Evolutionary conservation across 345 rosid genomes (phyloP), one percentile per base, ranked within the genome.

Genomic region (Physaria fendleri): DNA sequence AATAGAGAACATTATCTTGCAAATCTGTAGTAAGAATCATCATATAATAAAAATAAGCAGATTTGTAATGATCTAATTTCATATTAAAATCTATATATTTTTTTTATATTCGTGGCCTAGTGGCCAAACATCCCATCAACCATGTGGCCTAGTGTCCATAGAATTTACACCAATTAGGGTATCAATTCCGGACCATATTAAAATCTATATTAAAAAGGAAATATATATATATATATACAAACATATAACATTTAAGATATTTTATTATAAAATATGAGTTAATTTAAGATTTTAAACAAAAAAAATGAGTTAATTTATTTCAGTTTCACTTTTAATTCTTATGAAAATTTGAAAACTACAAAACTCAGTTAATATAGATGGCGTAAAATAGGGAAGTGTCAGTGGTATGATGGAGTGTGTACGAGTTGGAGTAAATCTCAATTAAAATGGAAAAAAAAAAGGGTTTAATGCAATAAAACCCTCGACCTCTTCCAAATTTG

Each of bases 331-430:
- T n/a, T 4, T 3, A 9, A 1, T 48, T 49, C 23, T 8, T 14
- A 13, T 48, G 54, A 25, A 48, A 15, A 4, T 15, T 27, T 48
- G 13, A 48, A 41, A 40, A 14, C 11, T 28, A 25, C 10, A 32
- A 21, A 18, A 22, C 14, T 33, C 34, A 44, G 18, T 1, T 2
- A 16, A 23, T 16, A 18, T 9, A 37, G 43, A 18, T 9, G 25
- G 43, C 59, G 18, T 51, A 50, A 46, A 51, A 23, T 20, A 8
- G 15, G 16, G 23, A 46, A 23, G 55, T 10, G 35, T 45, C 35
- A 4, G 37, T 61, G 44, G 48, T 49, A n/a, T n/a, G 41, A 37
- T 37, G 49, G 68, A 63, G 17, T 39, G n/a, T n/a, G n/a, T 41
- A 21, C 43, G 8, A 43, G 28, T 64, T 32, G 38, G 44, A 43